These are phyloP conservation scores for Cardamine occulta DNA, from an alignment of 345 rosid genomes.

Conservation along the genomic window DNA sequence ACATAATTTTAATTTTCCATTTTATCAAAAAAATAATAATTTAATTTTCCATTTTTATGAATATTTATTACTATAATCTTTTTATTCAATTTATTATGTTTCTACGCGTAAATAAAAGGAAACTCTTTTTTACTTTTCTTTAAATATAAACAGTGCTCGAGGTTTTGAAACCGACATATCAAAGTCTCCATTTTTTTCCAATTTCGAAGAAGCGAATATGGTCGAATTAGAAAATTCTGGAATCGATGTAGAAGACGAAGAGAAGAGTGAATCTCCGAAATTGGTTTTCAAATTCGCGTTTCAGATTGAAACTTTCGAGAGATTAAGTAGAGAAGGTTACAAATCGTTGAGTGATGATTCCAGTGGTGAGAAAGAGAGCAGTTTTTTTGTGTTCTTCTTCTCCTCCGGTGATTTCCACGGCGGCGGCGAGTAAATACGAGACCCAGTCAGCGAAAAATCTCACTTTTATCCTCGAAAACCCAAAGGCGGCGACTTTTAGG, in stretches of 20 bases:
- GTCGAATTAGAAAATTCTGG: conserved; percentile 2
- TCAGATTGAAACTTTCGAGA: conserved; percentile 60
- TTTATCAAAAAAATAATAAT: not conserved
- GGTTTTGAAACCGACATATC: conserved; percentile 37
- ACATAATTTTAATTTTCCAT: not conserved
- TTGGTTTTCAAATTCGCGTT: conserved; percentile 71
- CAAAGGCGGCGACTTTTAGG: conserved; percentile 49
- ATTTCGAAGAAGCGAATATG: conserved; percentile 16
- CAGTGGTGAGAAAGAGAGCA: conserved; percentile 12
- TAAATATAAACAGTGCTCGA: conserved; percentile 40
- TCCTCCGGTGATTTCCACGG: conserved; percentile 37
- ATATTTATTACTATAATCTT: not conserved
- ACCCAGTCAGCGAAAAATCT: conserved; percentile 44
- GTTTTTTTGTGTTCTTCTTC: conserved; percentile 23
- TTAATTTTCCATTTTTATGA: not conserved
- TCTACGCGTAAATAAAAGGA: conserved; percentile 26
- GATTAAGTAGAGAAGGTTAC: conserved; percentile 45
- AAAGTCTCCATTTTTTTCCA: conserved; percentile 11
- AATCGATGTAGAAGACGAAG: conserved; percentile 16
- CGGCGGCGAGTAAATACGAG: conserved; percentile 49
- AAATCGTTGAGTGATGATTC: conserved; percentile 14
- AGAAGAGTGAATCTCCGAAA: conserved; percentile 50
- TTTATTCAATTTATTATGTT: not conserved
- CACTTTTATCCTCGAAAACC: conserved; percentile 50
- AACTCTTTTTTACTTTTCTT: not conserved